Percentiles rank a stretch among this genome's conserved stretches.
Evolutionary conservation across 2,329 filamentous ascomycete species (phyloP).

Genomic region (Verticillium klebahnii): DNA sequence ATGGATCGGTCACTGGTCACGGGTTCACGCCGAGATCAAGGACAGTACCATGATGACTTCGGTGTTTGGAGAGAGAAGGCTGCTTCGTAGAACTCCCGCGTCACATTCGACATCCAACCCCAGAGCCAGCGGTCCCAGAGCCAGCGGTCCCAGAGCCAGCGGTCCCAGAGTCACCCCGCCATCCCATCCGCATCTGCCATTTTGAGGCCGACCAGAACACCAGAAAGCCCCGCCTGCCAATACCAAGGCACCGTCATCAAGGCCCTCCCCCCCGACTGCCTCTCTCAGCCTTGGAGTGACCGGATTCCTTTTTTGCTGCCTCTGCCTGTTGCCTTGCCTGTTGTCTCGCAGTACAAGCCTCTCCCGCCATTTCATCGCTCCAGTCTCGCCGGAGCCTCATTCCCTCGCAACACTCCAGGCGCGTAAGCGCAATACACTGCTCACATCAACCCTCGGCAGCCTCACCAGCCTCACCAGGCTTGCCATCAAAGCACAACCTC

Average conservation of each 20-base stretch:
- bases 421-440: too few species aligned
- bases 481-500: neutral
- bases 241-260: neutral
- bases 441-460: too few species aligned
- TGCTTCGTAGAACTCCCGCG: neutral
- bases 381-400: too few species aligned
- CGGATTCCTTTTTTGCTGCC: neutral
- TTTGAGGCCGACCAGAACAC: neutral
- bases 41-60: neutral
- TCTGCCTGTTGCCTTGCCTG: too few species aligned
- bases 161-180: too few species aligned
- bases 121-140: neutral
- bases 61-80: neutral
- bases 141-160: too few species aligned
- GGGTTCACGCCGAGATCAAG: neutral
- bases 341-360: too few species aligned
- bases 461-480: neutral
- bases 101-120: neutral
- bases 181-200: neutral
- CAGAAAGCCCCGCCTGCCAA: neutral
- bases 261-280: neutral
- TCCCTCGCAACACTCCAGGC: too few species aligned
- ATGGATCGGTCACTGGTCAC: neutral
- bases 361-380: too few species aligned
- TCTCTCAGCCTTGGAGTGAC: neutral